Evolutionary conservation across 2,329 filamentous ascomycete genomes (phyloP), one percentile per base, ranked within the genome.

Genomic region (Pyrenochaeta sp.): DNA sequence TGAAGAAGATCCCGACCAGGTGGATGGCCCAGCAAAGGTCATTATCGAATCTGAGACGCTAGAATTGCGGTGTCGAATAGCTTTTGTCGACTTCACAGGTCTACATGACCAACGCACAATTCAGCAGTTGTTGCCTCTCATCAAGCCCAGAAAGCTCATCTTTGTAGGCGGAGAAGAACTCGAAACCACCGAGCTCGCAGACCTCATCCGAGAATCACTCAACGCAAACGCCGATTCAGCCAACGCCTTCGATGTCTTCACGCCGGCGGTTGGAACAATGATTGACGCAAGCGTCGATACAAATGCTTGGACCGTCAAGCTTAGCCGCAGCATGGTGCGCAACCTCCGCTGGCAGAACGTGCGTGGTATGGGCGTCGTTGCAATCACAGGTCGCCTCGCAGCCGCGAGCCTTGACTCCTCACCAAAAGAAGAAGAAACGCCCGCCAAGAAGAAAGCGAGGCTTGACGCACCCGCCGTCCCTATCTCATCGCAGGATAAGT

Each of bases 281-380:
- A 83, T 99, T 36, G 89, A 99, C 74, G 95, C 94, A 11, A 97
- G 93, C 69, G 94, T 98, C 36, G 95, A 99, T 73, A 98, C 94
- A 4, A 97, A 98, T 72, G 93, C 95, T 3, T 99, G 96, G 95
- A 89, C 91, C 20, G 90, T 99, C 55, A 96, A 93, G 75, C 83
- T 99, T 15, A 92, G 91, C 43, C 91, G 94, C 63, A 81, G 85
- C 39, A 85, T 99, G 17, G 90, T 96, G 54, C 91, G 91, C 76
- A 90, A 90, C 64, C 83, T 99, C 54, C 91, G 91, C 69, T 98
- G 95, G 95, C 95, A 98, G 78, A 93, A 91, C 53, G 92, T 98
- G 20, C 88, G 92, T 50, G 92, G 90, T 2, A 81, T 98, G 7
- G 90, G 92, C 33, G 91, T 99, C 51, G 94, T 97, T 14, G 96